These are phyloP conservation scores for Xylariaceae sp. DNA, from an alignment of 2,329 filamentous ascomycete genomes.

Conservation along the genomic window DNA sequence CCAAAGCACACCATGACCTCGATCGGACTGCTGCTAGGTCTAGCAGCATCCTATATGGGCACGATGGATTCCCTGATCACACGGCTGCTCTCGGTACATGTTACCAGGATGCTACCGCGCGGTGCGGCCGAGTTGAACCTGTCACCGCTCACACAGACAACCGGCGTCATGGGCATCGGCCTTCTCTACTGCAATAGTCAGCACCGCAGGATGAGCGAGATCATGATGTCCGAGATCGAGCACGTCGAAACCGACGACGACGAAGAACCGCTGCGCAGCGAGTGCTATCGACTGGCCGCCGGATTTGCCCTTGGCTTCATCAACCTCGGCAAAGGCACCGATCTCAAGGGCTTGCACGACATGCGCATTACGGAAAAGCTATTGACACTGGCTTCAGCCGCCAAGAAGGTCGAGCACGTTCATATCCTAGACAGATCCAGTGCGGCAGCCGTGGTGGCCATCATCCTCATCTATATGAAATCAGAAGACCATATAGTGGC, in stretches of 20 bases:
- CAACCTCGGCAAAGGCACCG: slow-evolving; percentile 84
- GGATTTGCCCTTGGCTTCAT: slow-evolving; percentile 92
- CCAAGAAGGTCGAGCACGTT: slow-evolving; percentile 84
- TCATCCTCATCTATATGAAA: slow-evolving; percentile 94
- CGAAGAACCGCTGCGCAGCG: slow-evolving; percentile 77
- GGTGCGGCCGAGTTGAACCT: slow-evolving; percentile 92
- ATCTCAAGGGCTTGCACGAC: slow-evolving; percentile 82
- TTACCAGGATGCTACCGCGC: slow-evolving; percentile 85
- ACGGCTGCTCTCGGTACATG: slow-evolving; percentile 86
- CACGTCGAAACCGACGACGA: slow-evolving; percentile 74
- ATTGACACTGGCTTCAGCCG: slow-evolving; percentile 75
- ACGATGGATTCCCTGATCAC: slow-evolving; percentile 98
- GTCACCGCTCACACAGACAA: slow-evolving; percentile 87
- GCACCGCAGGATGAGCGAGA: slow-evolving; percentile 96
- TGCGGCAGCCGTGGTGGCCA: slow-evolving; percentile 83
- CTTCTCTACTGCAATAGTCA: slow-evolving; percentile 91
- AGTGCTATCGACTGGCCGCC: slow-evolving; percentile 92
- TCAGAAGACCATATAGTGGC: slow-evolving; percentile 82
- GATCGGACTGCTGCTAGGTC: slow-evolving; percentile 82
- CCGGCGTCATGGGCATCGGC: slow-evolving; percentile 94
- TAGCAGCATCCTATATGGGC: slow-evolving; percentile 89
- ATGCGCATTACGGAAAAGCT: slow-evolving; percentile 89
- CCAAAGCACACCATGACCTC: slow-evolving; percentile 99
- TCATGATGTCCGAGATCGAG: slow-evolving; percentile 97
- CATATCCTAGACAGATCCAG: slow-evolving; percentile 90